Conservation (phyloP, 1,284 basidiomycete genomes). For the Kwoniella shivajii region DNA sequence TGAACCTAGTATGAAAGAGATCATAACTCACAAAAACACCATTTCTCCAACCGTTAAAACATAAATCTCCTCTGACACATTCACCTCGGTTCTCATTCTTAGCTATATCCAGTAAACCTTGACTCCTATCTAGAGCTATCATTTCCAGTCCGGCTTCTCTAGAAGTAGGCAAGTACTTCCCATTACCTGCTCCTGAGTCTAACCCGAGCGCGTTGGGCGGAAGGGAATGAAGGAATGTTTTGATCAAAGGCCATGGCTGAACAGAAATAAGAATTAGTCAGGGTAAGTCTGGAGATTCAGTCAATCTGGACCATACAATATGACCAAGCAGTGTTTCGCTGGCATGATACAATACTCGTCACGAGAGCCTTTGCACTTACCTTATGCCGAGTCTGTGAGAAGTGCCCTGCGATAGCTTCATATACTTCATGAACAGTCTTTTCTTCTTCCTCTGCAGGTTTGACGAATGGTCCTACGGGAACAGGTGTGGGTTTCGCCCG, state of each 20-base stretch:
- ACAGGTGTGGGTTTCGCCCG: conserved; percentile 10
- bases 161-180: conserved; percentile 82
- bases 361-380: conserved; percentile 55
- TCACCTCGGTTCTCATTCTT: conserved; percentile 54
- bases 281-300: neutral
- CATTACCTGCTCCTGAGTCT: conserved; percentile 95
- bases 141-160: conserved; percentile 57
- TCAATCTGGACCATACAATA: too few species aligned
- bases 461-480: conserved; percentile 14
- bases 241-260: conserved; percentile 93
- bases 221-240: conserved; percentile 72
- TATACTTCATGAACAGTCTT: conserved; percentile 75
- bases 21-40: conserved; percentile 73
- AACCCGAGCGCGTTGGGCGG: conserved; percentile 81
- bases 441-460: conserved; percentile 38
- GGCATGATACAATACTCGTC: too few species aligned
- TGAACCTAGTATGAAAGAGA: neutral
- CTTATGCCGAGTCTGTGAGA: conserved; percentile 92
- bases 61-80: conserved; percentile 65
- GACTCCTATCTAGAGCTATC: conserved; percentile 79
- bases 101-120: conserved; percentile 75
- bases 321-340: too few species aligned
- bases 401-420: conserved; percentile 87
- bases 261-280: neutral
- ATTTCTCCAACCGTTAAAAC: conserved; percentile 64